A percentile compares a stretch with the other conserved stretches of the same genome.
Conservation (phyloP, 305 asterid species). For the Rubia balearica region DNA sequence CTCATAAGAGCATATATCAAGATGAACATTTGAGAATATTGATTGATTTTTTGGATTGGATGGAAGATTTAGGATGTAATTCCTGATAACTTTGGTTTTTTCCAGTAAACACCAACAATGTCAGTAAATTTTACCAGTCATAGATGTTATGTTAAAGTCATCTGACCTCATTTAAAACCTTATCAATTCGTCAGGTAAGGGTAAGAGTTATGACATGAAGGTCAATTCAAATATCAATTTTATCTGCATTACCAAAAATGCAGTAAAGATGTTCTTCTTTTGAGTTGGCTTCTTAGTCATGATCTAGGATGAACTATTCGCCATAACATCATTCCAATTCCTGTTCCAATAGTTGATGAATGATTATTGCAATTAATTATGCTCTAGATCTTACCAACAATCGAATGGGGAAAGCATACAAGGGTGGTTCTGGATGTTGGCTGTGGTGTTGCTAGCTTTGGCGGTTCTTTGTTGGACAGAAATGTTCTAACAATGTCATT, state of each 20-base stretch:
- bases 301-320: not conserved
- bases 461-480: constrained; percentile 74
- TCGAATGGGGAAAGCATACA: constrained; percentile 72
- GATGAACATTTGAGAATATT: not conserved
- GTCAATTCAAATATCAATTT: too few relatives aligned
- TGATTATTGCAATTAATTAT: not conserved
- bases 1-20: not conserved
- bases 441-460: constrained; percentile 98
- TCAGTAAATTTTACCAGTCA: not conserved
- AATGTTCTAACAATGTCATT: constrained; percentile 80
- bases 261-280: not conserved
- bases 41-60: not conserved
- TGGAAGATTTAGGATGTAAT: not conserved
- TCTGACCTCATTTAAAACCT: too few relatives aligned
- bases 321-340: too few relatives aligned
- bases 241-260: not conserved
- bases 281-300: not conserved
- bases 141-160: not conserved
- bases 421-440: constrained; percentile 91
- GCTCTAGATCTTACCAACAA: constrained; percentile 52
- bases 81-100: not conserved
- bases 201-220: not conserved
- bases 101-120: too few relatives aligned
- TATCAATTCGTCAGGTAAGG: not conserved
- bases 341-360: not conserved